Conservation (phyloP, 2,329 filamentous ascomycete genomes). For the Plectosphaerella sp. region DNA sequence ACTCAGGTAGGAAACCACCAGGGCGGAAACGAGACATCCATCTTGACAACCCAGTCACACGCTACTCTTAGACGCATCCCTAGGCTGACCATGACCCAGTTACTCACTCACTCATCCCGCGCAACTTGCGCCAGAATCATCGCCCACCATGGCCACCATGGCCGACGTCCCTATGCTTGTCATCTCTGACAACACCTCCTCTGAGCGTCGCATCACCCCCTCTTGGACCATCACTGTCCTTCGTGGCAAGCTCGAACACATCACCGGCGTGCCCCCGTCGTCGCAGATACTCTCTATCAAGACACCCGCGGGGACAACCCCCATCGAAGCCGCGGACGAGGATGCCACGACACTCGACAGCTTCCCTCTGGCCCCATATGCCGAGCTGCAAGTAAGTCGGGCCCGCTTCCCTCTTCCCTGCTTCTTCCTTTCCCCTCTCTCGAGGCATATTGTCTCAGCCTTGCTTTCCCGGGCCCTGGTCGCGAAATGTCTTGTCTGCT, state of each 20-base stretch:
- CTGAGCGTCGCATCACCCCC: constrained; percentile 87
- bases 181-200: constrained; percentile 70
- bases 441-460: neutral
- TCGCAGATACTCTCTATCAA: constrained; percentile 74
- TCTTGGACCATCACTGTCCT: constrained; percentile 85
- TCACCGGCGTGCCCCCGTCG: constrained; percentile 84
- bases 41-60: too few species aligned
- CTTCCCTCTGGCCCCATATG: constrained; percentile 69
- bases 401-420: neutral
- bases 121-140: constrained; percentile 10
- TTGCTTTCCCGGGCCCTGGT: constrained; percentile 2
- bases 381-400: constrained; percentile 72
- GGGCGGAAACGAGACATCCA: too few species aligned
- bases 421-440: neutral
- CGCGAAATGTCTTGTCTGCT: neutral
- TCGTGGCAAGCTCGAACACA: constrained; percentile 82
- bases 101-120: neutral
- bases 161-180: constrained; percentile 73
- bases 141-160: constrained; percentile 53
- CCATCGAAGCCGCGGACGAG: constrained; percentile 68
- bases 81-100: too few species aligned
- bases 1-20: too few species aligned
- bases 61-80: too few species aligned
- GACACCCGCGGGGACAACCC: constrained; percentile 53
- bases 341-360: constrained; percentile 59